Base-by-base conservation (phyloP, 1,284 basidiomycete species). In the Tylopilus sp. region DNA sequence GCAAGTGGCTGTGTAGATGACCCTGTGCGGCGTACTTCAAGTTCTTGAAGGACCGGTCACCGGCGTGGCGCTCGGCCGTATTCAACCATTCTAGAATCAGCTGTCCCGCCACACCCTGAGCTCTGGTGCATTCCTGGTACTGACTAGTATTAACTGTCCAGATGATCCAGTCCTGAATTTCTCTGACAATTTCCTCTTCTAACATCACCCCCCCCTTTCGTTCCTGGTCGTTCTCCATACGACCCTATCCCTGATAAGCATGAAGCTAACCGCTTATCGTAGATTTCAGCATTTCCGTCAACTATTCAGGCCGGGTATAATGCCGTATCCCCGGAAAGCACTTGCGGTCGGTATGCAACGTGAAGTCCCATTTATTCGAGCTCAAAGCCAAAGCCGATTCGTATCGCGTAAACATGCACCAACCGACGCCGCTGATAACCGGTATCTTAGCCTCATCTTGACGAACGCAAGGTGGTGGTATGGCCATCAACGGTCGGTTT, bases 1-100 rank as follows among this genome's bases (percentile, higher is more conserved):
- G 15, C n/a, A 25, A 32, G 54, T 61, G 63, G 62, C 63, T 61
- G 50, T 61, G 61, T 31, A 48, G 14, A 19, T 25, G 24, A 43
- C 58, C 50, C 52, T 59, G 39, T n/a, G 45, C 40, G 20, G 22
- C 40, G 40, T n/a, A 13, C n/a, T n/a, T n/a, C n/a, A n/a, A n/a
- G 15, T 5, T 17, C 24, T 17, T 9, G 3, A 36, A 8, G n/a
- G 35, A 42, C 29, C 14, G 25, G 26, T 32, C 14, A n/a, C 41
- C 36, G 29, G 50, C 53, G 51, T 58, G 62, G 60, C 60, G 60
- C 42, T 22, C 45, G 22, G 44, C 43, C 31, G 32, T 39, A 37
- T 44, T 25, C n/a, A 11, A 35, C 33, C 5, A 17, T 20, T n/a
- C n/a, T n/a, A n/a, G n/a, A n/a, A n/a, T n/a, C n/a, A n/a, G n/a